These are phyloP conservation scores for Primulina eburnea DNA, from an alignment of 257 asterid species.

Conservation along the genomic window DNA sequence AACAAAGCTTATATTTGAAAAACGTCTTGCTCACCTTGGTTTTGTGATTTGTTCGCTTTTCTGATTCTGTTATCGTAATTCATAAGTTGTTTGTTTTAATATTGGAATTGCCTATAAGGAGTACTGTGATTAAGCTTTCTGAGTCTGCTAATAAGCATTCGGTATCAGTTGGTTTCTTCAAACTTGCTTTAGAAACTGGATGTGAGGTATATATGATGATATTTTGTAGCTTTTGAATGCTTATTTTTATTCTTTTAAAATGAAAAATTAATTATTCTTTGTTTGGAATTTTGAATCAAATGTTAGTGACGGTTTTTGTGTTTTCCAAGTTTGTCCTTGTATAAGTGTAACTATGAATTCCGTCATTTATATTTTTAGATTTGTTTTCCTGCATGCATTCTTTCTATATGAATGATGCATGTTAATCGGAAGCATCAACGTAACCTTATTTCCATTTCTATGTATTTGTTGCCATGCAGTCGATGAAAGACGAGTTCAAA, in stretches of 20 bases:
- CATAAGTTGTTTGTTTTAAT: no score
- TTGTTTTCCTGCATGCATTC: no score
- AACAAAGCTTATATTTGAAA: no score
- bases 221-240: background rate
- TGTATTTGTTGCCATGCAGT: constrained; percentile 62
- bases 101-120: no score
- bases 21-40: no score
- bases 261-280: no score
- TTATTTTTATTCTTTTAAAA: background rate
- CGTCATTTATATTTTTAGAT: no score
- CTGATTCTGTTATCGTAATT: no score
- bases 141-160: constrained; percentile 83
- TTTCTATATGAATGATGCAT: background rate
- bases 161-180: constrained; percentile 81
- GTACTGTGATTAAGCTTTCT: constrained; percentile 73
- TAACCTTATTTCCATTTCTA: background rate
- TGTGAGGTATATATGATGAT: constrained; percentile 69
- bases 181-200: constrained; percentile 80
- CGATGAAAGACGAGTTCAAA: constrained; percentile 70
- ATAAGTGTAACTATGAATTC: background rate
- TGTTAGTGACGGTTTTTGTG: background rate
- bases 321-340: background rate
- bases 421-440: background rate
- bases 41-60: background rate
- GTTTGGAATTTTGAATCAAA: background rate